These are phyloP conservation scores for Lactifluus rugatus DNA, from an alignment of 768 basidiomycete genomes.

Conservation along the genomic window DNA sequence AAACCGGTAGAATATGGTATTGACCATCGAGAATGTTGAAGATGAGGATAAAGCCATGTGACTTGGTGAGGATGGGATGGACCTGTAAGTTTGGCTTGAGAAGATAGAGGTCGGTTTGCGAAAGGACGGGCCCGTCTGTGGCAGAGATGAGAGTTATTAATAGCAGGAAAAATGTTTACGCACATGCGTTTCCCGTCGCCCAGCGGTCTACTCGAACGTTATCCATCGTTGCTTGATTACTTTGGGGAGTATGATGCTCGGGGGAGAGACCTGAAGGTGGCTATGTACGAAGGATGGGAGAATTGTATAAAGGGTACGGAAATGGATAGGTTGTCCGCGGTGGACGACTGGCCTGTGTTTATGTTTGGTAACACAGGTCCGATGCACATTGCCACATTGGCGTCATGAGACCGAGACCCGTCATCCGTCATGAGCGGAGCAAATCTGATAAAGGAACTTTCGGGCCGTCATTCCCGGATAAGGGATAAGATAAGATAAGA, in stretches of 20 bases:
- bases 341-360: neutral
- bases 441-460: neutral
- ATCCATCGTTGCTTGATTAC: constrained; percentile 6
- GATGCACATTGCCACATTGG: no score
- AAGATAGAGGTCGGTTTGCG: constrained; percentile 74
- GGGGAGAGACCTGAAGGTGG: neutral
- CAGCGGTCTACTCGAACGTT: constrained; percentile 17
- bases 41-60: constrained; percentile 47
- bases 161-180: neutral
- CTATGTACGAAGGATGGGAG: neutral
- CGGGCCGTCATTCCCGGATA: neutral
- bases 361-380: neutral
- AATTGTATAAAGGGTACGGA: neutral
- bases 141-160: neutral
- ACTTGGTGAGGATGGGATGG: constrained; percentile 56
- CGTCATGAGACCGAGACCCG: neutral
- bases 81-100: constrained; percentile 59
- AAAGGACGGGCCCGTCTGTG: constrained; percentile 68
- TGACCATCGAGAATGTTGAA: constrained; percentile 65
- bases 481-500: constrained; percentile 15
- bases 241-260: no score
- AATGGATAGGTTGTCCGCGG: neutral
- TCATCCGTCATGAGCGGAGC: no score
- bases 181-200: constrained; percentile 16
- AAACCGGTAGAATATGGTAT: neutral